Base-by-base conservation (phyloP, 78 protist genomes). In the Kipferlia bialata region DNA sequence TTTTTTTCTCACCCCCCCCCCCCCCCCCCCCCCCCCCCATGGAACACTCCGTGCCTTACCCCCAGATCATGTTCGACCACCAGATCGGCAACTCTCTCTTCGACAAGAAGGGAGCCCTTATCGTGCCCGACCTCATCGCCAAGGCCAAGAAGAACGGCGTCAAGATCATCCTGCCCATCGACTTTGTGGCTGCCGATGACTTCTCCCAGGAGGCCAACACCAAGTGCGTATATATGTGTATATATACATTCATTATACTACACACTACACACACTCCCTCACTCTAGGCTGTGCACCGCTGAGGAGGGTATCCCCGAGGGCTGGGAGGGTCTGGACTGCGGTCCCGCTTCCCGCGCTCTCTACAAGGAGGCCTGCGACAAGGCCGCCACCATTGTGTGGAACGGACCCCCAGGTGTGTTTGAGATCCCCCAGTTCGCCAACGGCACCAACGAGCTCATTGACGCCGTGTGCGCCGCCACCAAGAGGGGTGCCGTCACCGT, bases 361-460 rank as follows among this genome's bases (percentile, higher is more conserved):
- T 84, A 85, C 82, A 48, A 39, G 24, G 78, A 68, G 33, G 73
- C 74, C 36, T 59, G 82, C 22, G 29, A 0, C 5, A 2, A 59
- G 31, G 81, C 90, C 70, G 82, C 80, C 67, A 87, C 94, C 18
- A 76, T 94, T 67, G 82, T 92, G 44, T 90, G 93, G 97, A 96
- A 94, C 85, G 98, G 85, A 16, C 98, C 98, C 54, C 62, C 77
- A 75, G 98, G 98, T 48, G 98, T 95, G 20, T 93, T 93, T 67
- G 98, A 95, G 74, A 69, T 91, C 41, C 81, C 39, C 12, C 60
- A 34, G n/a, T 93, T 91, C 77, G 85, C 77, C 48, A 17, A 28
- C 34, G 97, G 98, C 51, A 87, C 98, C 70, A 64, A 70, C 41
- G 55, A 77, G 0, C 55, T 81, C 45, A 66, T 85, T 75, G 74